Percentiles rank a stretch among this genome's conserved stretches.
These are phyloP conservation scores for Tripidium arundinaceum DNA, from an alignment of 202 grass and related monocot species.

Conservation along the genomic window DNA sequence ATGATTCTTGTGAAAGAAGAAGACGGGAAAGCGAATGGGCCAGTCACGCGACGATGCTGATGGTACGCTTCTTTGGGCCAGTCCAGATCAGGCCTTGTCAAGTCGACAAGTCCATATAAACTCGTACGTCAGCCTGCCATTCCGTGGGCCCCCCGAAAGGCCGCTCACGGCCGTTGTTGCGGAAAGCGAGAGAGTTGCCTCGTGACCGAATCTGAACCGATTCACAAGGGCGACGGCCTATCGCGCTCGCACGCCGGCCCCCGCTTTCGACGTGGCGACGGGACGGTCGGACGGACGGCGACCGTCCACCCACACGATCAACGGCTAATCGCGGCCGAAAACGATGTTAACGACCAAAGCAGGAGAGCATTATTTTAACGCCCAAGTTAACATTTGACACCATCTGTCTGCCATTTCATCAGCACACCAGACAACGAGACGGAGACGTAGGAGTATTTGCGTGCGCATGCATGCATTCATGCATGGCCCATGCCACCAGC, in stretches of 20 bases:
- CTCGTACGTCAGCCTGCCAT: neutral
- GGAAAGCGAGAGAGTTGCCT: neutral
- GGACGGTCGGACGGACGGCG: neutral
- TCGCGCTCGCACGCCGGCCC: neutral
- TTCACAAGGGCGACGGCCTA: neutral
- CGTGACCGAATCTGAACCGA: neutral
- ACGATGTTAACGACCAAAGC: conserved; percentile 36
- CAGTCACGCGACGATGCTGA: neutral
- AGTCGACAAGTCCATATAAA: neutral
- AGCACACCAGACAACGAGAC: neutral
- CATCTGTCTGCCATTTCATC: neutral
- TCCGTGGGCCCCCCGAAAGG: neutral
- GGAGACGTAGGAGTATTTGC: neutral
- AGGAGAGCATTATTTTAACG: neutral
- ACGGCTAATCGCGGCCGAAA: conserved; percentile 23
- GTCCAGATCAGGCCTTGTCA: neutral
- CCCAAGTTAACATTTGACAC: neutral
- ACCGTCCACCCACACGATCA: neutral
- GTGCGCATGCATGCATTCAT: neutral
- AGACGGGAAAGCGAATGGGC: neutral
- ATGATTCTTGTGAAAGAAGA: neutral
- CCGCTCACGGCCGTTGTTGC: neutral
- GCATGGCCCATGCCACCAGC: neutral
- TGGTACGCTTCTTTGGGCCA: neutral
- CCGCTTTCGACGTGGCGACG: conserved; percentile 18